phyloP scores from a whole-genome alignment of 352 stramenopile species.

The Phytophthora ohioensis region DNA sequence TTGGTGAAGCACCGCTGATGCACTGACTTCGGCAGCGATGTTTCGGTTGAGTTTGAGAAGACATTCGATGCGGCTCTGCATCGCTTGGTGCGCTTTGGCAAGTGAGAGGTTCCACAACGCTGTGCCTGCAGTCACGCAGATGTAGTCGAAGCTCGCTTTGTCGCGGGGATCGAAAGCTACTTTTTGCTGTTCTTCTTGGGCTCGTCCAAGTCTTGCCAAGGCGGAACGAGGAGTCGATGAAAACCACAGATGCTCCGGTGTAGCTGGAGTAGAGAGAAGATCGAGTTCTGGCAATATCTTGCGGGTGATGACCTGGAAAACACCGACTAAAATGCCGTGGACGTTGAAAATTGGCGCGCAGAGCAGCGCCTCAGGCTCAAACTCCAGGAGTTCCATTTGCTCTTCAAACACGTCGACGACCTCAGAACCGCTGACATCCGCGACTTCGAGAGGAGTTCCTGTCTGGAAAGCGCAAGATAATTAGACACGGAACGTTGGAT shows the following conservation, averaged over 20 bases:
- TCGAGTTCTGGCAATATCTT: slow-evolving; percentile 35
- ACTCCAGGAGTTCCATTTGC: slow-evolving; percentile 72
- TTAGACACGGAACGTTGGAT: neutral
- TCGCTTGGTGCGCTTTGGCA: slow-evolving; percentile 65
- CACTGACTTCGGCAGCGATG: slow-evolving; percentile 69
- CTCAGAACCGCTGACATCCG: slow-evolving; percentile 61
- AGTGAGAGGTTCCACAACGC: slow-evolving; percentile 82
- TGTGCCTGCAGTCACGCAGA: slow-evolving; percentile 63
- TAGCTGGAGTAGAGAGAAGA: slow-evolving; percentile 6
- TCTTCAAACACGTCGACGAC: slow-evolving; percentile 72
- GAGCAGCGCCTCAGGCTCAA: slow-evolving; percentile 63
- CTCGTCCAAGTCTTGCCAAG: slow-evolving; percentile 28
- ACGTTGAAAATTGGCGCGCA: slow-evolving; percentile 72
- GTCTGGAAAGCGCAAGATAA: slow-evolving; percentile 41
- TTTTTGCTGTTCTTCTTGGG: slow-evolving; percentile 23
- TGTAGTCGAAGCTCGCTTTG: slow-evolving; percentile 63
- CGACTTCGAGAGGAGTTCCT: slow-evolving; percentile 59
- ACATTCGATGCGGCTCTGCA: slow-evolving; percentile 77
- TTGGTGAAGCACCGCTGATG: slow-evolving; percentile 67
- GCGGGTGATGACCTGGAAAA: slow-evolving; percentile 69
- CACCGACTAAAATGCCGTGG: slow-evolving; percentile 65
- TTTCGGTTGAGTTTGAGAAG: slow-evolving; percentile 79
- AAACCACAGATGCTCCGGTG: slow-evolving; percentile 21
- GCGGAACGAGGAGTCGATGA: slow-evolving; percentile 16
- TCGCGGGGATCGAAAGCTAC: slow-evolving; percentile 44